Percentiles rank a stretch among this genome's conserved stretches.
These are phyloP conservation scores for Lecanoromycetidae sp. DNA, from an alignment of 2,329 filamentous ascomycete species.

Conservation along the genomic window DNA sequence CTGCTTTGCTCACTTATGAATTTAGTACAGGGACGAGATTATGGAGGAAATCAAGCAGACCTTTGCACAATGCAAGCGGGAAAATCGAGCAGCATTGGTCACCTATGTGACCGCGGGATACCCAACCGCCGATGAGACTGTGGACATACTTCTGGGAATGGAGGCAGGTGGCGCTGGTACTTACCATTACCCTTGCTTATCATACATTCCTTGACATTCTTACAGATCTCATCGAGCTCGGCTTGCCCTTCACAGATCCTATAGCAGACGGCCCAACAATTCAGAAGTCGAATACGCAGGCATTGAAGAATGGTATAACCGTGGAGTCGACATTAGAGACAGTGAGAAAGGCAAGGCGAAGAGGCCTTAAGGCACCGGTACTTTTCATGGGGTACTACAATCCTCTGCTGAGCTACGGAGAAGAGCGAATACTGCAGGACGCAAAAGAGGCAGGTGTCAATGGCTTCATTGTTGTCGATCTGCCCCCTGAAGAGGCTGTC, in stretches of 20 bases:
- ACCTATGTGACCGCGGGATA: conserved; percentile 95
- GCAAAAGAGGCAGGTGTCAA: conserved; percentile 77
- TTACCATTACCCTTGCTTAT: conserved; percentile 20
- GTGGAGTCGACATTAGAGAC: conserved; percentile 68
- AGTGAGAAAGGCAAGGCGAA: conserved; percentile 65
- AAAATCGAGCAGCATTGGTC: conserved; percentile 65
- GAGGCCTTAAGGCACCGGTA: conserved; percentile 68
- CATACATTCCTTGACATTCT: not conserved
- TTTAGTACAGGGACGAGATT: too few species aligned
- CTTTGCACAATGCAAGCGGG: conserved; percentile 46
- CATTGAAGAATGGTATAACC: conserved; percentile 78
- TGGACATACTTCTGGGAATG: conserved; percentile 74
- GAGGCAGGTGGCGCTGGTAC: conserved; percentile 83
- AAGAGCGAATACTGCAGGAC: conserved; percentile 76
- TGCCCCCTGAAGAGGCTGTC: conserved; percentile 90
- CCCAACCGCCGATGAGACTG: conserved; percentile 68
- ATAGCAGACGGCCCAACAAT: conserved; percentile 97
- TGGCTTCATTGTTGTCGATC: conserved; percentile 91
- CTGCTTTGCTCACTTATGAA: too few species aligned
- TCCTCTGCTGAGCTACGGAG: conserved; percentile 84
- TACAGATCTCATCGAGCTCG: conserved; percentile 84
- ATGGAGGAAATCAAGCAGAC: conserved; percentile 45
- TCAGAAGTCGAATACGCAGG: conserved; percentile 85
- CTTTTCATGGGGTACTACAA: conserved; percentile 99
- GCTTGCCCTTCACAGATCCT: conserved; percentile 87